Evolutionary conservation across 2,329 filamentous ascomycete genomes (phyloP).

Genomic region (Aspergillus aculeatus): DNA sequence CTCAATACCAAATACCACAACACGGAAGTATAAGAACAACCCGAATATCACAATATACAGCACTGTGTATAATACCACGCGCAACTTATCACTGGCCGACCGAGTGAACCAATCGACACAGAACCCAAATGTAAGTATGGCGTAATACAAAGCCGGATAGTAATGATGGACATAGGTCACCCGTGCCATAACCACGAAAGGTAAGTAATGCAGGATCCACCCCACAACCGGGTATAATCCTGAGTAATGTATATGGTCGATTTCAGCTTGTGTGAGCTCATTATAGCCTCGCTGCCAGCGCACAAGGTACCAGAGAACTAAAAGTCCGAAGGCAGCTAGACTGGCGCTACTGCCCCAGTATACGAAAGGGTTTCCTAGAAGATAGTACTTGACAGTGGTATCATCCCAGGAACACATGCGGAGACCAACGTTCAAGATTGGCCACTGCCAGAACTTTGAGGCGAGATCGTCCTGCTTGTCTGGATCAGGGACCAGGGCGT

Average conservation of each 20-base stretch:
- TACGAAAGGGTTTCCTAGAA: constrained; percentile 91
- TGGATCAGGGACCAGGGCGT: constrained; percentile 92
- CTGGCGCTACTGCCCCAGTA: constrained; percentile 92
- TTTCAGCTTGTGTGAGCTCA: constrained; percentile 74
- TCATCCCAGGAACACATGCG: constrained; percentile 99
- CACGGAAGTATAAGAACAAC: constrained; percentile 86
- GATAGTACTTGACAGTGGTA: constrained; percentile 93
- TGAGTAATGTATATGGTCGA: constrained; percentile 93
- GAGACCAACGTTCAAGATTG: constrained; percentile 87
- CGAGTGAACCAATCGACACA: constrained; percentile 78
- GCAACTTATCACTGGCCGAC: constrained; percentile 61
- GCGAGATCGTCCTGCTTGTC: constrained; percentile 99
- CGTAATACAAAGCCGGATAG: constrained; percentile 97
- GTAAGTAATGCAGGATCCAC: constrained; percentile 95
- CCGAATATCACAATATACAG: constrained; percentile 74
- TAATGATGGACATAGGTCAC: constrained; percentile 99
- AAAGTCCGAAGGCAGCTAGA: constrained; percentile 68
- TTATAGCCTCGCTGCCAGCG: constrained; percentile 94
- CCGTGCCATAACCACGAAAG: constrained; percentile 95
- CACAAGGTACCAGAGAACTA: constrained; percentile 80
- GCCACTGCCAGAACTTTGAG: constrained; percentile 98
- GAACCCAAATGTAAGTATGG: constrained; percentile 87
- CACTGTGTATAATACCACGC: constrained; percentile 67
- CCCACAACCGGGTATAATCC: constrained; percentile 88
- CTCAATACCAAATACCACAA: constrained; percentile 94